phyloP scores from a whole-genome alignment of 768 basidiomycete species.

The Russula abietina region DNA sequence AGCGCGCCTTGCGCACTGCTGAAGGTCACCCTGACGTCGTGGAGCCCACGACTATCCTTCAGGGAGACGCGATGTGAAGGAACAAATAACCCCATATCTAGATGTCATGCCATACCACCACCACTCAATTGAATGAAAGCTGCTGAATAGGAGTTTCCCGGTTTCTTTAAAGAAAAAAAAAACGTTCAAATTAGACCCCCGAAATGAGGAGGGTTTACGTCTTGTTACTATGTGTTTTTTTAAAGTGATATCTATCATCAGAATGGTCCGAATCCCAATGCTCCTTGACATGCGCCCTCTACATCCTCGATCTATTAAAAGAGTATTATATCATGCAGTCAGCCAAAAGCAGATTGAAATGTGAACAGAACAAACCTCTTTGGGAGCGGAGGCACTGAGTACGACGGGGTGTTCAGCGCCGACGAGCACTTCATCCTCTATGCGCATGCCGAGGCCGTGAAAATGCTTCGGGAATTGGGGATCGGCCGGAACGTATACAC shows the following conservation, averaged over 20 bases:
- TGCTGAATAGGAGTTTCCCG: not conserved
- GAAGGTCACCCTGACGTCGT: slow-evolving; percentile 18
- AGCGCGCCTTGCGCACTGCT: slow-evolving; percentile 39
- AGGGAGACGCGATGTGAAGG: not conserved
- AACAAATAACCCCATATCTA: not conserved
- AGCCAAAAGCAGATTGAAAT: not conserved
- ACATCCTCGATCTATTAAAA: slow-evolving; percentile 66
- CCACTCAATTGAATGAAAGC: not conserved
- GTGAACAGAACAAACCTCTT: slow-evolving; percentile 59
- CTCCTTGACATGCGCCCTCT: slow-evolving; percentile 73
- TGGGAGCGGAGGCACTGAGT: slow-evolving; percentile 68
- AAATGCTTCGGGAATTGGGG: slow-evolving; percentile 78
- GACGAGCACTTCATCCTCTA: slow-evolving; percentile 84
- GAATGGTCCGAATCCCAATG: slow-evolving; percentile 55
- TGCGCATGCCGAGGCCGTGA: slow-evolving; percentile 87
- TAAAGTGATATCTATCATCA: slow-evolving; percentile 31
- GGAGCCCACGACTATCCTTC: not conserved
- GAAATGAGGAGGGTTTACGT: not conserved
- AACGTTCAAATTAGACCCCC: not conserved
- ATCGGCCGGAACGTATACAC: slow-evolving; percentile 82
- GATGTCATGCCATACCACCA: not conserved
- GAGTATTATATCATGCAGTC: not conserved
- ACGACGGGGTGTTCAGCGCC: slow-evolving; percentile 55
- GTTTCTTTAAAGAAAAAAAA: not conserved
- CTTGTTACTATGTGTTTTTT: not conserved